A percentile compares a stretch with the other conserved stretches of the same genome.
phyloP scores from a whole-genome alignment of 2,329 filamentous ascomycete genomes.

The Calycina herbarum region DNA sequence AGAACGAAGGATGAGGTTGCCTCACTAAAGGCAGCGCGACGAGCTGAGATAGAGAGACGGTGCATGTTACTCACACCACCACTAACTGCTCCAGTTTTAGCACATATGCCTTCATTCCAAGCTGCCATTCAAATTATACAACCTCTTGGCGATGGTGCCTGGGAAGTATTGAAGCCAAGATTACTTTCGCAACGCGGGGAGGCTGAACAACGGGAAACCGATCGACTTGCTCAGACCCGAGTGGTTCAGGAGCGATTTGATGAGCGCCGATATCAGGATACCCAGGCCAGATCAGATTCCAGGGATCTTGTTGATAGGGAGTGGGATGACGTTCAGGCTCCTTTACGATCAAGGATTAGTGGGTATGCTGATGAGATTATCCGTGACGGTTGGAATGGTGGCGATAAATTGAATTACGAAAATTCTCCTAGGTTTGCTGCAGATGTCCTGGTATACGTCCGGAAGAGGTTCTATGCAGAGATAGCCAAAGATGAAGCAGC shows the following conservation, averaged over 20 bases:
- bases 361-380: constrained; percentile 71
- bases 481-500: constrained; percentile 54
- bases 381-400: constrained; percentile 62
- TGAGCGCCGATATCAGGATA: constrained; percentile 34
- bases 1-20: constrained; percentile 63
- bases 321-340: constrained; percentile 70
- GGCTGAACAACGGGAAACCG: constrained; percentile 59
- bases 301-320: constrained; percentile 64
- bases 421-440: constrained; percentile 69
- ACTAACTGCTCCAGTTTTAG: constrained; percentile 59
- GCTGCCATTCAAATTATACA: constrained; percentile 69
- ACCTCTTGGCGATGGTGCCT: constrained; percentile 67
- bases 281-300: constrained; percentile 45
- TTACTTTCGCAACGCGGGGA: constrained; percentile 64
- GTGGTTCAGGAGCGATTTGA: constrained; percentile 42
- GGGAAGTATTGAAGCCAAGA: constrained; percentile 67
- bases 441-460: constrained; percentile 67
- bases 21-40: constrained; percentile 62
- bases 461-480: constrained; percentile 64
- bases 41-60: constrained; percentile 70
- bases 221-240: constrained; percentile 37
- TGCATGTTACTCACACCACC: constrained; percentile 67
- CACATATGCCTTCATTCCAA: constrained; percentile 72
- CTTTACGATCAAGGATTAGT: constrained; percentile 64
- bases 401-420: constrained; percentile 61